These are phyloP conservation scores for Farysia itapuensis DNA, from an alignment of 1,284 basidiomycete genomes.

Conservation along the genomic window DNA sequence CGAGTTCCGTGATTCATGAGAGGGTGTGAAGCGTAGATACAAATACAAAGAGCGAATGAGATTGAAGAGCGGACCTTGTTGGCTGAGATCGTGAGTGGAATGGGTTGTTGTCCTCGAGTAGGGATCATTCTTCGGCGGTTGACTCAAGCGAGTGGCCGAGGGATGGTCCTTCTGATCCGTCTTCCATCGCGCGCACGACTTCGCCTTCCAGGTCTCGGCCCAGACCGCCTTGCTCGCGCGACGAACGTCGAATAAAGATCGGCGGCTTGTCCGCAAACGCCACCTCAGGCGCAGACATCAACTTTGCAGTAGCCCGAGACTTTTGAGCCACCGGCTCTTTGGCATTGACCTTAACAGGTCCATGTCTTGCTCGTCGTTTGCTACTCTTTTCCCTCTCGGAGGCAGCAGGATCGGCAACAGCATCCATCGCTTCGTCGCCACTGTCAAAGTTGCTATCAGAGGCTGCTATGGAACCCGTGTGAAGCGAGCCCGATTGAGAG, in stretches of 20 bases:
- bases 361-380: conserved; percentile 19
- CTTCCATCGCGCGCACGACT: conserved; percentile 34
- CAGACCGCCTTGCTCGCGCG: conserved; percentile 48
- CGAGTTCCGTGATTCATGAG: no score
- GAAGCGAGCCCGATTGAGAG: neutral
- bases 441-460: conserved; percentile 5
- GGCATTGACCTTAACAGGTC: conserved; percentile 25
- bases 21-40: no score
- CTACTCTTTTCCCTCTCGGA: neutral
- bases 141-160: conserved; percentile 23
- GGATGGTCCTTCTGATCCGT: conserved; percentile 25
- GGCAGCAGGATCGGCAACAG: neutral
- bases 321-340: conserved; percentile 24
- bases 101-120: no score
- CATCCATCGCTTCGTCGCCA: conserved; percentile 9
- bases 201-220: conserved; percentile 53
- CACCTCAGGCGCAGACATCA: conserved; percentile 22
- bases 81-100: no score
- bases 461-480: conserved; percentile 1
- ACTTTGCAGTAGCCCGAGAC: conserved; percentile 7
- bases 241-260: conserved; percentile 38
- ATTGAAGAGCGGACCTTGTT: no score
- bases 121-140: conserved; percentile 4
- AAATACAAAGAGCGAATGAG: no score
- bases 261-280: conserved; percentile 34